phyloP scores from a whole-genome alignment of 805 yeast genomes.

The Candida morakotiae region DNA sequence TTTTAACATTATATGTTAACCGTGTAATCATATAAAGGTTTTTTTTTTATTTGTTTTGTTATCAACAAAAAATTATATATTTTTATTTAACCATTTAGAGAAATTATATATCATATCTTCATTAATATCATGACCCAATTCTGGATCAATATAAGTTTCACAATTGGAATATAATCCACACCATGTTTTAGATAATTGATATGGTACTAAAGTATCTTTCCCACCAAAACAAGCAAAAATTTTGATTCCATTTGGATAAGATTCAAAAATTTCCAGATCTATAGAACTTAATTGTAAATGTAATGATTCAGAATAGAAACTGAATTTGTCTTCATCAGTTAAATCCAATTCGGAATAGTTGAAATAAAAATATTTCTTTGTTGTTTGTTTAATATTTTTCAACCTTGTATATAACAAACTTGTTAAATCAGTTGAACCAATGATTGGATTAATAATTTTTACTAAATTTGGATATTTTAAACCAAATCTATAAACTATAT shows the following conservation, averaged over 20 bases:
- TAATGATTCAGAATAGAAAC: conserved; percentile 29
- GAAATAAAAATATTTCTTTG: conserved; percentile 27
- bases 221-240: conserved; percentile 35
- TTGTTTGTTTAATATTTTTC: conserved; percentile 19
- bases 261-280: conserved; percentile 29
- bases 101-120: conserved; percentile 30
- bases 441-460: conserved; percentile 42
- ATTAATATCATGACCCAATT: conserved; percentile 31
- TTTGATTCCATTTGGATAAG: conserved; percentile 28
- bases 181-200: conserved; percentile 28
- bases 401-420: conserved; percentile 42
- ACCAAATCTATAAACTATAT: conserved; percentile 46
- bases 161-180: conserved; percentile 23
- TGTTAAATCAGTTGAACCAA: conserved; percentile 47
- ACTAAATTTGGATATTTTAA: conserved; percentile 33
- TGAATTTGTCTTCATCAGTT: conserved; percentile 18
- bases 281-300: conserved; percentile 25
- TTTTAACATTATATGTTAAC: conserved; percentile 7
- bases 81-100: conserved; percentile 26
- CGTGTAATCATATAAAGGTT: conserved; percentile 1
- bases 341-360: conserved; percentile 32
- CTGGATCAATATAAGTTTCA: conserved; percentile 25
- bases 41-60: neutral
- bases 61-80: conserved; percentile 4
- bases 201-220: conserved; percentile 35